These are phyloP conservation scores for Fusarium kyushuense DNA, from an alignment of 2,329 filamentous ascomycete species.

Conservation along the genomic window DNA sequence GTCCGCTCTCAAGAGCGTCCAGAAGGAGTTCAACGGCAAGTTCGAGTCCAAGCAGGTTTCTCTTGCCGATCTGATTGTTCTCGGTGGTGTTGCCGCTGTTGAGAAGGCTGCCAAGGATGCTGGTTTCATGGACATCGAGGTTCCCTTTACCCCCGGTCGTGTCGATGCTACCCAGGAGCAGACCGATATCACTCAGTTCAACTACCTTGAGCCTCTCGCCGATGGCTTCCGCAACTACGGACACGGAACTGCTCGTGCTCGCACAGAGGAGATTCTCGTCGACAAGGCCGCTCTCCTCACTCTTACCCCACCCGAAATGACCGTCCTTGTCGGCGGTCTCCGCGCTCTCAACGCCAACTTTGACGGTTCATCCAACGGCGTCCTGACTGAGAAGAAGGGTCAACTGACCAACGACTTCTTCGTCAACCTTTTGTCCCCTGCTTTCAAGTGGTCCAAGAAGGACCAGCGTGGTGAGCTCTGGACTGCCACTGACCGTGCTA, in stretches of 20 bases:
- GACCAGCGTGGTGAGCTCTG: conserved; percentile 66
- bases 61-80: conserved; percentile 81
- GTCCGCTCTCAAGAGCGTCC: conserved; percentile 70
- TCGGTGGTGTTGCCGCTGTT: conserved; percentile 76
- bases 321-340: conserved; percentile 78
- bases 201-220: conserved; percentile 74
- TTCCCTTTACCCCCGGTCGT: conserved; percentile 80
- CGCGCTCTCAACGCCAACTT: conserved; percentile 78
- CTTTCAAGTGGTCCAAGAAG: conserved; percentile 68
- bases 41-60: conserved; percentile 74
- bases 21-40: conserved; percentile 72
- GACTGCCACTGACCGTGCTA: conserved; percentile 74
- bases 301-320: conserved; percentile 77
- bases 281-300: conserved; percentile 79
- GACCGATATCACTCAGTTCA: conserved; percentile 74
- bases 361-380: conserved; percentile 74
- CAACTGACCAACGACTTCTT: conserved; percentile 85
- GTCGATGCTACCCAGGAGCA: conserved; percentile 78
- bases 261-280: conserved; percentile 76
- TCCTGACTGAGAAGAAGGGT: conserved; percentile 76
- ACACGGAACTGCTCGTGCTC: conserved; percentile 68
- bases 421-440: conserved; percentile 78
- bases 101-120: conserved; percentile 74
- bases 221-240: conserved; percentile 88
- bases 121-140: conserved; percentile 60